Percentiles rank a stretch among this genome's conserved stretches.
These are phyloP conservation scores for Lentinula sp. DNA, from an alignment of 768 basidiomycete genomes.

Conservation along the genomic window DNA sequence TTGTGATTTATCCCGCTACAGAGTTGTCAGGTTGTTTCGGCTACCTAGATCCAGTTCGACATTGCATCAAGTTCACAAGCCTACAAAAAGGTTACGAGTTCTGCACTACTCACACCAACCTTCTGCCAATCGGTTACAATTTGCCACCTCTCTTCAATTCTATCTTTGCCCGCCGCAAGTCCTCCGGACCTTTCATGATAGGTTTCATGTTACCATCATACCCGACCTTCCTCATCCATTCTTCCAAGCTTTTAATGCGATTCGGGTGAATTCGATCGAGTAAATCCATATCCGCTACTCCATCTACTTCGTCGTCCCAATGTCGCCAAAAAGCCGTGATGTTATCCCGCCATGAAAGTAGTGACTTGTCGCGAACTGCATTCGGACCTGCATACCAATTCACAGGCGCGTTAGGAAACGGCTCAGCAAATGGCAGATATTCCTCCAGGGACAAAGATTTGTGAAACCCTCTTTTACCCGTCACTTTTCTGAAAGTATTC, in stretches of 20 bases:
- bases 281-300: background rate
- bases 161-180: background rate
- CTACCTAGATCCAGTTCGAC: too few relatives aligned
- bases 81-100: too few relatives aligned
- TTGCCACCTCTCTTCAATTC: background rate
- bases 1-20: too few relatives aligned
- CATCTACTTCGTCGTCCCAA: background rate
- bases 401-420: background rate
- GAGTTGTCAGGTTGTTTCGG: too few relatives aligned
- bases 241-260: background rate
- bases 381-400: background rate
- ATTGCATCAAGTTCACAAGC: too few relatives aligned
- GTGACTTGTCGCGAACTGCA: background rate
- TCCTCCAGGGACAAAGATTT: background rate
- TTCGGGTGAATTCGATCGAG: background rate
- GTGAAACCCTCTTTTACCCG: background rate
- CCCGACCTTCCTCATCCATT: background rate
- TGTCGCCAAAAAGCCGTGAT: background rate
- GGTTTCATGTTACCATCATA: background rate
- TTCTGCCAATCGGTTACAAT: background rate
- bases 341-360: background rate
- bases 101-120: too few relatives aligned
- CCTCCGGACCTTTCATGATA: background rate
- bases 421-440: background rate
- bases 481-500: background rate